A percentile compares a stretch with the other conserved stretches of the same genome.
Evolutionary conservation across 176 grass and related monocot species (phyloP).

Genomic region (Ensete ventricosum): DNA sequence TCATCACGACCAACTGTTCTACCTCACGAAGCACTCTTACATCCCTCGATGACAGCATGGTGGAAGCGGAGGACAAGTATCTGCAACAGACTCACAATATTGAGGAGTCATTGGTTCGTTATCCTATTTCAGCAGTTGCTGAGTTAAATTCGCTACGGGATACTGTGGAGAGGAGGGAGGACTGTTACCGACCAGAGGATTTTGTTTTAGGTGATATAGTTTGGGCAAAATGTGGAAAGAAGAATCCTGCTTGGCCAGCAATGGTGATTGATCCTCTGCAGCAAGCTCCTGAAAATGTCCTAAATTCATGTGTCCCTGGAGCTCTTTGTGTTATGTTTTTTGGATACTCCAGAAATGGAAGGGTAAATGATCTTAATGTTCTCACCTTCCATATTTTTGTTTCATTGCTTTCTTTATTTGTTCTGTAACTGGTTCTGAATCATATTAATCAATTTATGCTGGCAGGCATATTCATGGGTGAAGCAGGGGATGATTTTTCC

Average conservation of each 20-base stretch:
- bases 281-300: conserved; percentile 58
- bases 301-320: conserved; percentile 64
- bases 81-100: neutral
- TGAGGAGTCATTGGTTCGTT: neutral
- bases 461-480: conserved; percentile 84
- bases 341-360: conserved; percentile 37
- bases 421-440: neutral
- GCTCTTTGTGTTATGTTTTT: conserved; percentile 91
- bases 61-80: conserved; percentile 7
- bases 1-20: conserved; percentile 24
- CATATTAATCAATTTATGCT: neutral
- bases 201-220: conserved; percentile 71
- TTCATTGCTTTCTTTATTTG: neutral
- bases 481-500: conserved; percentile 82
- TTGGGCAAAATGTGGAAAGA: conserved; percentile 74
- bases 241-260: conserved; percentile 63
- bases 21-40: conserved; percentile 40
- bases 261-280: conserved; percentile 65
- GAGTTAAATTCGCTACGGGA: conserved; percentile 43
- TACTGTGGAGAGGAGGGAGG: conserved; percentile 29
- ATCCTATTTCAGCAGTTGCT: conserved; percentile 5
- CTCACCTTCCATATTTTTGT: neutral
- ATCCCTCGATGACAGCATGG: conserved; percentile 26
- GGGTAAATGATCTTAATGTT: conserved; percentile 34
- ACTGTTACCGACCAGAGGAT: conserved; percentile 48